Evolutionary conservation across 2,329 filamentous ascomycete species (phyloP).

Genomic region (Diaporthe australafricana): DNA sequence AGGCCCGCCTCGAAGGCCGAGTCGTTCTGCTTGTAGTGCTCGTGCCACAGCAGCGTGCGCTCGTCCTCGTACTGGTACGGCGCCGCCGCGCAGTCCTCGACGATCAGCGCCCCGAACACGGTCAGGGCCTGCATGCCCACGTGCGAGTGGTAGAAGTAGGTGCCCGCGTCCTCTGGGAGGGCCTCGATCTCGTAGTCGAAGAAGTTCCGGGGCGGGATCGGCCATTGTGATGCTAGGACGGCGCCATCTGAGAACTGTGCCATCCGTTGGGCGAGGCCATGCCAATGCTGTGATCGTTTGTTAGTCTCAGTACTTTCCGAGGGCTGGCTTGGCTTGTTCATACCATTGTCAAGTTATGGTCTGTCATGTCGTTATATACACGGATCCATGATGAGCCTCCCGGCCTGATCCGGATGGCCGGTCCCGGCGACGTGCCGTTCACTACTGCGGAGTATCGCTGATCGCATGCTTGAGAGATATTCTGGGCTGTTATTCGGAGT

Average conservation of each 20-base stretch:
- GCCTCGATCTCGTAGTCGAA: slow-evolving; percentile 76
- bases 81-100: slow-evolving; percentile 59
- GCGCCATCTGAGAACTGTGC: slow-evolving; percentile 75
- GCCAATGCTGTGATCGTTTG: slow-evolving; percentile 67
- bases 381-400: slow-evolving; percentile 64
- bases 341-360: slow-evolving; percentile 69
- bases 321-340: slow-evolving; percentile 17
- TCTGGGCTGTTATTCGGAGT: slow-evolving; percentile 56
- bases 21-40: slow-evolving; percentile 69
- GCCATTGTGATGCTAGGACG: slow-evolving; percentile 72
- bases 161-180: slow-evolving; percentile 64
- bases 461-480: slow-evolving; percentile 57
- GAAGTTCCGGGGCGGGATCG: slow-evolving; percentile 69
- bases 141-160: slow-evolving; percentile 78
- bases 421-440: slow-evolving; percentile 65
- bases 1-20: slow-evolving; percentile 62
- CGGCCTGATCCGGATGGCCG: slow-evolving; percentile 58
- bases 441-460: slow-evolving; percentile 56
- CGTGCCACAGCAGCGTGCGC: slow-evolving; percentile 63
- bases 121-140: slow-evolving; percentile 71
- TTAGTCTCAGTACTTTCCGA: neutral
- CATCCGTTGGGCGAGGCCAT: slow-evolving; percentile 69
- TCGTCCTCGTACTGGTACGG: slow-evolving; percentile 75
- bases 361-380: slow-evolving; percentile 67
- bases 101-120: slow-evolving; percentile 67